These are phyloP conservation scores for Leccinum rimulosum DNA, from an alignment of 768 basidiomycete genomes.

Conservation along the genomic window DNA sequence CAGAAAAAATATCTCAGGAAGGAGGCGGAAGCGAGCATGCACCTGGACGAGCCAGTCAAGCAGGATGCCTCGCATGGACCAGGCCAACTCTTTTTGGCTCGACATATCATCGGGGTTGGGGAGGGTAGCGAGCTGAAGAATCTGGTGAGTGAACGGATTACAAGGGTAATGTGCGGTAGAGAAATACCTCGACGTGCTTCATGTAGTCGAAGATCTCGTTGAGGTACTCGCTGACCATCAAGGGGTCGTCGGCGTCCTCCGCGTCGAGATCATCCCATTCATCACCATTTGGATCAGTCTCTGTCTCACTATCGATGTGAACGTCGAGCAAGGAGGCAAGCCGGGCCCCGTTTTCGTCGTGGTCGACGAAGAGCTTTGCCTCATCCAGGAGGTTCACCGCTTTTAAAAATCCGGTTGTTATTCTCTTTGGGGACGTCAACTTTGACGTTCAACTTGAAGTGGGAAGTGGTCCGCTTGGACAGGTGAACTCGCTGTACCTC, in stretches of 20 bases:
- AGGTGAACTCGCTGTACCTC: conserved; percentile 29
- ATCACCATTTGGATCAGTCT: conserved; percentile 62
- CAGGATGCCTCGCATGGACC: conserved; percentile 87
- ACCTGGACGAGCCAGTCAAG: conserved; percentile 94
- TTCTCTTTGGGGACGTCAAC: conserved; percentile 51
- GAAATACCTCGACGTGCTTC: conserved; percentile 73
- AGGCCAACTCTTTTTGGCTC: conserved; percentile 76
- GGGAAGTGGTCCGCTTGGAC: conserved; percentile 32
- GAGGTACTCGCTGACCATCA: conserved; percentile 98
- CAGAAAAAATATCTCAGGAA: conserved; percentile 90
- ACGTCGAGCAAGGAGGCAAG: conserved; percentile 43
- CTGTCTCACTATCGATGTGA: conserved; percentile 45
- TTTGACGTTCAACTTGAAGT: conserved; percentile 29
- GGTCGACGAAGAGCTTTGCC: conserved; percentile 43
- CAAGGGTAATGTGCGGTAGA: neutral
- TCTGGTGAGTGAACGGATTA: neutral
- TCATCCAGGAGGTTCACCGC: conserved; percentile 67
- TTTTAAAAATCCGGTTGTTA: conserved; percentile 64
- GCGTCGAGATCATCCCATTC: conserved; percentile 91
- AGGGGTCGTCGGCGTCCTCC: conserved; percentile 89
- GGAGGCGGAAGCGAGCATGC: conserved; percentile 79
- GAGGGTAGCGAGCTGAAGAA: conserved; percentile 63
- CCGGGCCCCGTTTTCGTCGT: conserved; percentile 33
- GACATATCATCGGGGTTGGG: conserved; percentile 86
- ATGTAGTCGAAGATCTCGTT: conserved; percentile 91